Conservation (phyloP, 2,329 filamentous ascomycete genomes). For the Alternaria novae-zelandiae region DNA sequence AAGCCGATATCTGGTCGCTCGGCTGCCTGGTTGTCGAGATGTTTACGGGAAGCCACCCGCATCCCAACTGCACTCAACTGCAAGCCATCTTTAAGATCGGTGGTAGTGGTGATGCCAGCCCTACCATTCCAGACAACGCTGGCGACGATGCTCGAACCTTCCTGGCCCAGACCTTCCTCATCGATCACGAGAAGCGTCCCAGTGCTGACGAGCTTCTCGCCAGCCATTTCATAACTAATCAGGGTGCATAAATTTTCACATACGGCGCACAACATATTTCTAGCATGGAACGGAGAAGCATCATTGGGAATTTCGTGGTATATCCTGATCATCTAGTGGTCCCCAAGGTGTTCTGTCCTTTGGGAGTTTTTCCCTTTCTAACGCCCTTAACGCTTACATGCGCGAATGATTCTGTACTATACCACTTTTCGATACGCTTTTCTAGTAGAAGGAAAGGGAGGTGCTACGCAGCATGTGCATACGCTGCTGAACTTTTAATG, state of each 20-base stretch:
- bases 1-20: slow-evolving; percentile 98
- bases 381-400: slow-evolving; percentile 18
- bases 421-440: slow-evolving; percentile 15
- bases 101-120: slow-evolving; percentile 82
- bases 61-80: slow-evolving; percentile 94
- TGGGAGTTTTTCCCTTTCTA: neutral
- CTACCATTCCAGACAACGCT: slow-evolving; percentile 85
- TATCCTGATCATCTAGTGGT: slow-evolving; percentile 1
- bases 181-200: slow-evolving; percentile 90
- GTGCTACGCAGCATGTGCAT: neutral
- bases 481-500: slow-evolving; percentile 1
- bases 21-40: slow-evolving; percentile 98
- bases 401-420: slow-evolving; percentile 25
- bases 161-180: slow-evolving; percentile 88
- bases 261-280: slow-evolving; percentile 5
- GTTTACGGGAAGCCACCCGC: slow-evolving; percentile 96
- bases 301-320: slow-evolving; percentile 2
- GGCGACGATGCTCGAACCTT: slow-evolving; percentile 85
- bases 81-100: slow-evolving; percentile 98
- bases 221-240: slow-evolving; percentile 78
- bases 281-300: slow-evolving; percentile 14
- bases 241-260: slow-evolving; percentile 52
- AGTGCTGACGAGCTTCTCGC: slow-evolving; percentile 89
- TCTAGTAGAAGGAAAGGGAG: neutral
- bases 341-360: neutral